Conservation (phyloP, 331 rosid genomes). For the Quercus lobata region DNA sequence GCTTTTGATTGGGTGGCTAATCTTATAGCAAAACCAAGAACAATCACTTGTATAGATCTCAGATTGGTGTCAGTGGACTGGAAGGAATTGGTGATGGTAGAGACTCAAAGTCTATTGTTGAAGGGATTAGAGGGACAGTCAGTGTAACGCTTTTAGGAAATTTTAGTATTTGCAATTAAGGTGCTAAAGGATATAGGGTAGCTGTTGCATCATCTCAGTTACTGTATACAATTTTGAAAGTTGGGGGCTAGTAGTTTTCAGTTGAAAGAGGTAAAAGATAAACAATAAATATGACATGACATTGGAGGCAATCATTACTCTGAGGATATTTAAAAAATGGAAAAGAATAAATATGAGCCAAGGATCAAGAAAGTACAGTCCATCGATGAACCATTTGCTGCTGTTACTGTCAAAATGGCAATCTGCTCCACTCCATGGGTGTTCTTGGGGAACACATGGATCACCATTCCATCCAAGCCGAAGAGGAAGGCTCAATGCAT, state of each 20-base stretch:
- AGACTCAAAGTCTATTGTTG: background rate
- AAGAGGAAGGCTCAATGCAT: constrained; percentile 78
- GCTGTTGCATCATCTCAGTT: background rate
- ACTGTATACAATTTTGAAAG: background rate
- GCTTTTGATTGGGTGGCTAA: background rate
- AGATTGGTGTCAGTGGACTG: background rate
- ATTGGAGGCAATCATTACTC: constrained; percentile 4
- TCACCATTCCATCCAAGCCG: constrained; percentile 99
- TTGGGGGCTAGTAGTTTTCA: background rate
- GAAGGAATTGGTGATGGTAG: background rate
- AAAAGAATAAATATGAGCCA: constrained; percentile 8
- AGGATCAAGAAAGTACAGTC: constrained; percentile 61
- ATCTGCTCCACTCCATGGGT: constrained; percentile 96
- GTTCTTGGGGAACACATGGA: constrained; percentile 98
- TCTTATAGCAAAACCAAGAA: background rate
- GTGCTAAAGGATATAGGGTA: background rate
- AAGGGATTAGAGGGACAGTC: background rate
- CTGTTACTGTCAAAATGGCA: constrained; percentile 62
- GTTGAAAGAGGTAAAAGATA: background rate
- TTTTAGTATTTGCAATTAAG: background rate
- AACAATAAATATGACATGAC: background rate
- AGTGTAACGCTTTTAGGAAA: background rate
- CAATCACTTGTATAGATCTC: background rate
- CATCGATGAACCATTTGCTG: constrained; percentile 84
- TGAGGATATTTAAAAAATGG: constrained; percentile 1